Percentiles rank a stretch among this genome's conserved stretches.
Evolutionary conservation across 129 eudicot species (phyloP).

Genomic region (Lonicera japonica): DNA sequence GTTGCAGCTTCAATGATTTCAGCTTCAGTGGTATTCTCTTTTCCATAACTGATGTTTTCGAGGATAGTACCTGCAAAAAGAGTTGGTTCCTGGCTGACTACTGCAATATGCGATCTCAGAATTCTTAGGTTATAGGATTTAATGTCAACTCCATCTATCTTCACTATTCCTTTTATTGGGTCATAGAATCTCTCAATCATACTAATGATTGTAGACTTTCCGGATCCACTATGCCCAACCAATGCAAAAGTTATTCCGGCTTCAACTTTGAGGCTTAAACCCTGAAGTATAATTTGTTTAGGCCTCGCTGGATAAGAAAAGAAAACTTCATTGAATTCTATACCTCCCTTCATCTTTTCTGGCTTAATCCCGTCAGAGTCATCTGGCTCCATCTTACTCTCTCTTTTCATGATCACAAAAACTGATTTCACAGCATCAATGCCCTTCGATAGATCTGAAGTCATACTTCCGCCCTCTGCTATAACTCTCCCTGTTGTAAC

Average conservation of each 20-base stretch:
- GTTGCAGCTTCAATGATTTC: conserved; percentile 10
- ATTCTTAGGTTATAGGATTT: background rate
- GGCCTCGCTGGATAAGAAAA: conserved; percentile 2
- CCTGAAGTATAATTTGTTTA: background rate
- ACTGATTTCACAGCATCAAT: conserved; percentile 1
- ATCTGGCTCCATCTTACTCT: background rate
- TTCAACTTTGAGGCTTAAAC: background rate
- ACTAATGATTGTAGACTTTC: background rate
- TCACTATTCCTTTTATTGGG: background rate
- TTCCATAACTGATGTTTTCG: conserved; percentile 14
- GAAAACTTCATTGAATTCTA: background rate
- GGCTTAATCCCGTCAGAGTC: background rate
- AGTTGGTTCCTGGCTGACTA: conserved; percentile 8
- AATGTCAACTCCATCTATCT: conserved; percentile 6
- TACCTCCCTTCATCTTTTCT: background rate
- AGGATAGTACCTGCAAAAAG: conserved; percentile 11
- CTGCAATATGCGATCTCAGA: conserved; percentile 1
- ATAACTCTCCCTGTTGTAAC: conserved; percentile 1
- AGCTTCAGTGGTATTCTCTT: conserved; percentile 6
- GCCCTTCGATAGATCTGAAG: conserved; percentile 1
- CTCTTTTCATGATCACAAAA: background rate
- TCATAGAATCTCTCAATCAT: conserved; percentile 6
- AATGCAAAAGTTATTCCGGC: background rate
- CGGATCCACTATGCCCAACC: conserved; percentile 5
- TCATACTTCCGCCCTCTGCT: background rate